These are phyloP conservation scores for Osmanthus fragrans DNA, from an alignment of 257 asterid species.

Conservation along the genomic window DNA sequence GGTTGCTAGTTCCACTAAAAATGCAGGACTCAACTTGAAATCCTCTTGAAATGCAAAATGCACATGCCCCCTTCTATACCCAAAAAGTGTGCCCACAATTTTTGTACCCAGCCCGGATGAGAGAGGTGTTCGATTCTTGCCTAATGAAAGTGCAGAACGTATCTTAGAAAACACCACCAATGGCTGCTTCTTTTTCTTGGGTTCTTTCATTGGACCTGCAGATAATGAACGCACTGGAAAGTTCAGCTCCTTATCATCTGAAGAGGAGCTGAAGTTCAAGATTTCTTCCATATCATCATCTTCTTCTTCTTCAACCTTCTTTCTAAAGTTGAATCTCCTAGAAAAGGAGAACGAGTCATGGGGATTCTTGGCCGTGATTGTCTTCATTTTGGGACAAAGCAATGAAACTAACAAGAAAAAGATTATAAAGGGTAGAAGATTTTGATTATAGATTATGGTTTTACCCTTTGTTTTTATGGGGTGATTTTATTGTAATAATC, in stretches of 20 bases:
- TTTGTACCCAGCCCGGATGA: conserved; percentile 53
- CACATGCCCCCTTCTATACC: conserved; percentile 80
- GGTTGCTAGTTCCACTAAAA: conserved; percentile 71
- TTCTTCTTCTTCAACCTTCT: conserved; percentile 52
- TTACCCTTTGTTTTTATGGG: background rate
- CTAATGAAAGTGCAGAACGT: conserved; percentile 44
- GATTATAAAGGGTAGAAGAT: background rate
- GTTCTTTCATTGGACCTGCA: conserved; percentile 21
- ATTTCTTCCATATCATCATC: conserved; percentile 61
- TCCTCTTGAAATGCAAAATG: conserved; percentile 79
- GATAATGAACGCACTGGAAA: conserved; percentile 39
- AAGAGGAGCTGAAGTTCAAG: conserved; percentile 38
- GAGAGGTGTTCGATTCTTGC: conserved; percentile 38
- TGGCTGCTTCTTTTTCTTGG: conserved; percentile 48
- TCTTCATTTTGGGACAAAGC: conserved; percentile 42
- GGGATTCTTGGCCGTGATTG: conserved; percentile 59
- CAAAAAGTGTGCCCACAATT: conserved; percentile 80
- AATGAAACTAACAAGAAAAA: conserved; percentile 11
- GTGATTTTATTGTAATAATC: conserved; percentile 29
- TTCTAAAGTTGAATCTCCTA: conserved; percentile 66
- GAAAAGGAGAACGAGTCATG: conserved; percentile 88
- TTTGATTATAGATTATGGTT: background rate
- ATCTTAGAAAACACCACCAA: conserved; percentile 47
- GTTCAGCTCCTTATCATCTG: conserved; percentile 18
- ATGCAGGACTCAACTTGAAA: conserved; percentile 52